These are phyloP conservation scores for Yamadazyma buinensis DNA, from an alignment of 1,139 yeast genomes.

Conservation along the genomic window DNA sequence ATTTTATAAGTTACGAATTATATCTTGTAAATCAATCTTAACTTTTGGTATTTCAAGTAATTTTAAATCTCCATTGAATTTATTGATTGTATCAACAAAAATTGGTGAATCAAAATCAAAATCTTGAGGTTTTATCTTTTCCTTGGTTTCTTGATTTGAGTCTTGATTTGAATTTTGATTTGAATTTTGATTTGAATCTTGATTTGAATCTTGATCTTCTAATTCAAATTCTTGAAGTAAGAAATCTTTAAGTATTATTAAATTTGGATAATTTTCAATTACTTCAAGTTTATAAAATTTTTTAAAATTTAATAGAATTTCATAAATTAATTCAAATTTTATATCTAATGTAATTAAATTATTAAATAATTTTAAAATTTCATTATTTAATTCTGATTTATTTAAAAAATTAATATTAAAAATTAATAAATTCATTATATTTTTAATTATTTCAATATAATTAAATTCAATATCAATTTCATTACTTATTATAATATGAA, in stretches of 20 bases:
- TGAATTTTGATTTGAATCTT: too few species aligned
- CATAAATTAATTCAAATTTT: slow-evolving; percentile 26
- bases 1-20: too few species aligned
- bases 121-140: slow-evolving; percentile 15
- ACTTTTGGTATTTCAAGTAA: slow-evolving; percentile 6
- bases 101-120: slow-evolving; percentile 31
- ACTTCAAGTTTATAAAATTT: slow-evolving; percentile 9
- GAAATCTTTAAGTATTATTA: slow-evolving; percentile 7
- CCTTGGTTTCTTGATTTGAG: too few species aligned
- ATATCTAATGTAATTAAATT: slow-evolving; percentile 13
- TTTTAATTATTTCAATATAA: slow-evolving; percentile 28
- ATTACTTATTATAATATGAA: slow-evolving; percentile 7
- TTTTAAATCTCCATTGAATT: slow-evolving; percentile 12
- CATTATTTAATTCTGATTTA: slow-evolving; percentile 18
- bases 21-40: slow-evolving; percentile 8
- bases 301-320: slow-evolving; percentile 30
- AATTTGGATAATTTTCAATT: slow-evolving; percentile 5
- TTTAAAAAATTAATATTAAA: slow-evolving; percentile 22
- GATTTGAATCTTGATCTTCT: not conserved
- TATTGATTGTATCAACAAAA: slow-evolving; percentile 18
- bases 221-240: slow-evolving; percentile 8
- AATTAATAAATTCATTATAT: slow-evolving; percentile 22
- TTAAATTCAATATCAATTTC: slow-evolving; percentile 17
- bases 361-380: slow-evolving; percentile 22
- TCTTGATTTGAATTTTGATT: too few species aligned